Conservation (phyloP, 164 flowering plant species). For the Platanus orientalis region DNA sequence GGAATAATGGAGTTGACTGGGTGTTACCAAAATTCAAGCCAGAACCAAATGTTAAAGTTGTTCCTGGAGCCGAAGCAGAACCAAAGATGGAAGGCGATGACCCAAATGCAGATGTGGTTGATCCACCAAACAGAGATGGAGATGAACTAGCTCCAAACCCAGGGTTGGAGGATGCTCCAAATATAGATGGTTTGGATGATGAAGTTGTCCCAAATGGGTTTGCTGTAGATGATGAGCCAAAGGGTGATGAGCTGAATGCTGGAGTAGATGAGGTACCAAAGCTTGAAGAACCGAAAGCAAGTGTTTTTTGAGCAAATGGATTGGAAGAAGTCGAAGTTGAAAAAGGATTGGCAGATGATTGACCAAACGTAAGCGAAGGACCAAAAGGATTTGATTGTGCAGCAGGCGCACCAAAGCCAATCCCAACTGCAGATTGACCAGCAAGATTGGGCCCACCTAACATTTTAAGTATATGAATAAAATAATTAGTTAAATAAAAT, state of each 20-base stretch:
- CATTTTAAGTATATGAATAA: constrained; percentile 7
- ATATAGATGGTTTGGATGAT: constrained; percentile 46
- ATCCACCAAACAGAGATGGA: constrained; percentile 49
- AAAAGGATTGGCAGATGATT: constrained; percentile 61
- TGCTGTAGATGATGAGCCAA: constrained; percentile 42
- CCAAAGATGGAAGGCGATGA: constrained; percentile 56
- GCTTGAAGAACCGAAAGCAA: constrained; percentile 36
- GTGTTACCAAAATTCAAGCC: constrained; percentile 54
- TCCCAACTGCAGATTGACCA: constrained; percentile 51
- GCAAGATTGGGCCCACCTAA: constrained; percentile 86
- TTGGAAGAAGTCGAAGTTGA: constrained; percentile 51
- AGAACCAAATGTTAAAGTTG: constrained; percentile 49
- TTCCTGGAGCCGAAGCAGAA: constrained; percentile 48
- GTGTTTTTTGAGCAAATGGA: constrained; percentile 56
- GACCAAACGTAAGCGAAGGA: constrained; percentile 53
- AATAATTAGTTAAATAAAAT: not conserved
- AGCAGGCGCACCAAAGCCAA: constrained; percentile 38
- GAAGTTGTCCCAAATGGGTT: constrained; percentile 57
- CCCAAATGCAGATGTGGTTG: constrained; percentile 47
- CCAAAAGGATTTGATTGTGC: constrained; percentile 48
- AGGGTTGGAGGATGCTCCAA: constrained; percentile 43
- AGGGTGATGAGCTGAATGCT: constrained; percentile 55
- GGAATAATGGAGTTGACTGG: constrained; percentile 72
- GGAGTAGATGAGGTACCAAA: constrained; percentile 53
- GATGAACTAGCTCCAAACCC: constrained; percentile 52